A percentile compares a stretch with the other conserved stretches of the same genome.
These are phyloP conservation scores for Penicillium flavigenum DNA, from an alignment of 495 filamentous ascomycete species.

Conservation along the genomic window DNA sequence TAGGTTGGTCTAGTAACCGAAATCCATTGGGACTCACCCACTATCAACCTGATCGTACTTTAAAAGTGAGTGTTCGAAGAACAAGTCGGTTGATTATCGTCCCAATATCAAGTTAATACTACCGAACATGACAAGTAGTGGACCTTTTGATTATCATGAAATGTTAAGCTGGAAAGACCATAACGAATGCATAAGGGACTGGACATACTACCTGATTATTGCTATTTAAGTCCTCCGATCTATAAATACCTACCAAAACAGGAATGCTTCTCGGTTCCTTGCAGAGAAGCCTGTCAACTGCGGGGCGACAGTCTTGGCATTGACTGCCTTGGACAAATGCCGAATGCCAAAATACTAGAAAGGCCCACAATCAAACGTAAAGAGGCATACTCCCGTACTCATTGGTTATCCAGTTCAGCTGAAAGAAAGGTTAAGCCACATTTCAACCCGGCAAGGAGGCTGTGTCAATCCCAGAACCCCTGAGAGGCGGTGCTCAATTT, in stretches of 20 bases:
- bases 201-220: not conserved
- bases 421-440: conserved; percentile 7
- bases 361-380: not conserved
- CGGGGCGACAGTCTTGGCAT: conserved; percentile 1
- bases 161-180: not conserved
- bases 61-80: not conserved
- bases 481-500: conserved; percentile 22
- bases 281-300: conserved; percentile 1
- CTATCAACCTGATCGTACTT: not conserved
- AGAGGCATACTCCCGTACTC: not conserved
- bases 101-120: not conserved
- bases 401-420: not conserved
- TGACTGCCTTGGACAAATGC: not conserved
- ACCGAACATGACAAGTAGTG: not conserved
- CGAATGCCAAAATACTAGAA: not conserved
- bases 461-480: conserved; percentile 14
- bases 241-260: not conserved
- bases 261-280: conserved; percentile 5
- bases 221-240: not conserved
- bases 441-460: conserved; percentile 10
- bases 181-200: not conserved
- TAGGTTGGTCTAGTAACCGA: not conserved
- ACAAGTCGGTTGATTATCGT: not conserved
- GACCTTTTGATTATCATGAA: not conserved
- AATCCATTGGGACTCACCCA: not conserved